phyloP scores from a whole-genome alignment of 371 early-diverging fungal species.

The Mycotypha africana region DNA sequence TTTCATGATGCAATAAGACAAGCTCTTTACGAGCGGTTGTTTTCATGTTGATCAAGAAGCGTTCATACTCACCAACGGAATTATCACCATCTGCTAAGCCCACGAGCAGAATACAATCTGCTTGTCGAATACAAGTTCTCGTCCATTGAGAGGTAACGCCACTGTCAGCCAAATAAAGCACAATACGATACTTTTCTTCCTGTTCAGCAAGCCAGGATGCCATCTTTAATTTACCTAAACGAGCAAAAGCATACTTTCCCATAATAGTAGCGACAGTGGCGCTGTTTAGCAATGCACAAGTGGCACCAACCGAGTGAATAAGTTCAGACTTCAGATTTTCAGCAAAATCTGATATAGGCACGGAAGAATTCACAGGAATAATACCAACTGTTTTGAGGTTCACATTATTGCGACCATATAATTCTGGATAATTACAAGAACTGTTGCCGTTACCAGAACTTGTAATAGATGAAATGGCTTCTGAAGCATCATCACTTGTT shows the following conservation, averaged over 20 bases:
- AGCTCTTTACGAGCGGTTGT: constrained; percentile 96
- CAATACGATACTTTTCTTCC: constrained; percentile 83
- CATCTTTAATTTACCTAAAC: constrained; percentile 87
- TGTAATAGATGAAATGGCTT: constrained; percentile 13
- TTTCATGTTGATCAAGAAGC: constrained; percentile 85
- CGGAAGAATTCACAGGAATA: constrained; percentile 77
- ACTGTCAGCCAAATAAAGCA: constrained; percentile 93
- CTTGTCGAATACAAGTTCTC: constrained; percentile 91
- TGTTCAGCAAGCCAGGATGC: constrained; percentile 90
- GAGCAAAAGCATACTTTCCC: constrained; percentile 89
- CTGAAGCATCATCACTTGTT: constrained; percentile 5
- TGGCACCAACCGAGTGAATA: constrained; percentile 62
- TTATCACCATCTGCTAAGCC: constrained; percentile 89
- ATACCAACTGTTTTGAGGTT: constrained; percentile 93
- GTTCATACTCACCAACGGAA: constrained; percentile 88
- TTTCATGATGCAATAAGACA: constrained; percentile 81
- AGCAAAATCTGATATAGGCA: constrained; percentile 89
- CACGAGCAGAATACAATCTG: constrained; percentile 92
- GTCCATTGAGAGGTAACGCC: constrained; percentile 92
- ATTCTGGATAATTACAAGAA: constrained; percentile 20
- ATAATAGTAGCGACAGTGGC: constrained; percentile 74
- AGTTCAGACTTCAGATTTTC: constrained; percentile 74
- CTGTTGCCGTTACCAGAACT: constrained; percentile 1
- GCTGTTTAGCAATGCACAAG: constrained; percentile 73
- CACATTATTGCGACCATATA: constrained; percentile 73